Base-by-base conservation (phyloP, 371 early-diverging fungal genomes). In the Mucor lusitanicus region DNA sequence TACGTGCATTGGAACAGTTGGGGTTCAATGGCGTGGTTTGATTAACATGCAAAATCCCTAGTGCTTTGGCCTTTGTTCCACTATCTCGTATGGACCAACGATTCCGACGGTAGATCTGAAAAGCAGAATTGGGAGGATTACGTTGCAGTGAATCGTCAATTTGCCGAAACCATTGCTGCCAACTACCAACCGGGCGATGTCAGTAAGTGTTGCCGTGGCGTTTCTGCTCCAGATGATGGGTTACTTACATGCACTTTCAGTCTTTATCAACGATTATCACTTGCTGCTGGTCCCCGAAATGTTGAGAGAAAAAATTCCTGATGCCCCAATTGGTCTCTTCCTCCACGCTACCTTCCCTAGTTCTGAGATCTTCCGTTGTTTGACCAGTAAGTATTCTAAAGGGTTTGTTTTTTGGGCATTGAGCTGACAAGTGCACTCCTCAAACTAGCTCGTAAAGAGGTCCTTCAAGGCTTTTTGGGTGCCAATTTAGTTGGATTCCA, bases 201-300 rank as follows among this genome's bases (percentile, higher is more conserved):
- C 53, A 92, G 94, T 87, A 87, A 84, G 79, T 86, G 13, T 28
- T 5, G 17, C 17, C 17, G 5, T 17, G 5, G 11, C 3, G 40
- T 40, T 17, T 17, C 11, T 17, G 5, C 3, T 40, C 40, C 3
- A 17, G 40, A 9, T 5, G 6, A 57, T 5, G 56, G 4, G 33
- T 3, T 56, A 25, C 11, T 28, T 27, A 40, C 27, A 9, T 13
- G 13, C 6, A 11, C 23, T 53, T 5, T 50, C 84, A 87, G 91
- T 99, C 44, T 99, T 98, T 97, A 92, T 99, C 61, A 98, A 99
- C 71, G 99, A 99, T 80, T 99, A 99, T 74, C 99, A 99, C 79
- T 77, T 99, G 50, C 86, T 98, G 74, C 73, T 97, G 59, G 88
- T 99, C 3, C 99, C 99, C 12, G 80, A 88, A 63, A 88, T 99